Evolutionary conservation across 1,284 basidiomycete species (phyloP), one percentile per base, ranked within the genome.

Genomic region (Rhodotorula sp.): DNA sequence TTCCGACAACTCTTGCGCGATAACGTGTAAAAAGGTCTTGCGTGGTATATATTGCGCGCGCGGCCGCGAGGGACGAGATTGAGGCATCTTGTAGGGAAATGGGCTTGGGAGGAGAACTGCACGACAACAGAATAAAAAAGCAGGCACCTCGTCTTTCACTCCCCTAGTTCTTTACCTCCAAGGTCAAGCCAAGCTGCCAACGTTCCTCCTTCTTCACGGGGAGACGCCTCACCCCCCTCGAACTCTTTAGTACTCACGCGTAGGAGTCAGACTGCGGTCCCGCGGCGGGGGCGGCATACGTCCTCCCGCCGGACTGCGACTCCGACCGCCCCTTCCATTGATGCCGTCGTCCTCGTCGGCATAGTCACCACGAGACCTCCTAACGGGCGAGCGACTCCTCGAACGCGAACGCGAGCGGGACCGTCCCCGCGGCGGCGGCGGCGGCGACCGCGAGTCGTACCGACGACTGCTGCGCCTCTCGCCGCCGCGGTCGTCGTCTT

Each of bases 401-500:
- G 38, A 43, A 43, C 38, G 38, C 38, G 38, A 43, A 43, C 10
- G 38, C 38, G 38, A 43, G 10, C 38, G 38, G 10, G 38, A 10
- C 38, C 38, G 38, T 12, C 10, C 34, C 34, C 34, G 34, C 34
- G 6, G 38, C 38, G 38, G 38, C 10, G 60, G 60, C 49, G 60
- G 38, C 49, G 31, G 60, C 31, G 47, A 48, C 21, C 60, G 60
- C 31, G 60, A 61, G 26, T 28, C 48, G 45, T n/a, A 19, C 10
- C 58, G 58, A 28, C 60, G 48, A 31, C 48, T 23, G 14, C 60
- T 26, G 26, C 48, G 28, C 19, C 60, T 47, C 45, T 60, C 26
- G 16, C n/a, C 38, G 38, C 60, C 38, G 38, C 60, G 49, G 60
- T 50, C 60, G 49, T 62, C n/a, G 18, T 45, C 43, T 45, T 60